Conservation (phyloP, 257 asterid species). For the Solanum dulcamara region DNA sequence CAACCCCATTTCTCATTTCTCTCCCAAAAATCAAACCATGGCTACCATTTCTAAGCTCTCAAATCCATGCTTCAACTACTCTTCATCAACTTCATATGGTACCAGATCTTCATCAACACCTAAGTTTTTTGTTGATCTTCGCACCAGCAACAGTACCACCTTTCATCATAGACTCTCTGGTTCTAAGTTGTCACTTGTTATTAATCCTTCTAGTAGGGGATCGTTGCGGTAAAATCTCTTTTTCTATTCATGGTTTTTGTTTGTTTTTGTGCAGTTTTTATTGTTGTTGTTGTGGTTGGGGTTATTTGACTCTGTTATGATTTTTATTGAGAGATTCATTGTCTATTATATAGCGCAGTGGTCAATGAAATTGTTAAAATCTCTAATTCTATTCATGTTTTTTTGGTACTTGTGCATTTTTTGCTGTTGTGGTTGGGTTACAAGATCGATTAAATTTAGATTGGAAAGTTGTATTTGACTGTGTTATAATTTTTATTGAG, state of each 20-base stretch:
- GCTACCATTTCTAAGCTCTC: constrained; percentile 68
- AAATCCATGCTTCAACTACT: constrained; percentile 1
- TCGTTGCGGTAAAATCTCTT: constrained; percentile 34
- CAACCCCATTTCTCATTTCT: not conserved
- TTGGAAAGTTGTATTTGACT: no score
- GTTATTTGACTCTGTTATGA: no score
- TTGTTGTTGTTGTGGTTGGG: not conserved
- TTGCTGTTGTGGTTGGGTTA: no score
- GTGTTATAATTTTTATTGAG: no score
- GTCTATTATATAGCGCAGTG: no score
- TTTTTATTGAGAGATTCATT: no score
- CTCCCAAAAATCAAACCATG: constrained; percentile 15
- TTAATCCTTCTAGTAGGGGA: constrained; percentile 10
- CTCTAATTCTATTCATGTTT: no score
- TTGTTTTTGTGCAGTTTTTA: not conserved
- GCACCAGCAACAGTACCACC: constrained; percentile 6
- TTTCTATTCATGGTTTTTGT: not conserved
- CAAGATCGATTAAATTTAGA: no score
- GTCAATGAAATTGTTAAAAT: no score
- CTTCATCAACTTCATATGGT: not conserved
- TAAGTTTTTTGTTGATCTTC: constrained; percentile 32
- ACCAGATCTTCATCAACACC: constrained; percentile 32
- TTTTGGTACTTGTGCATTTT: no score
- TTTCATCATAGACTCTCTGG: constrained; percentile 13
- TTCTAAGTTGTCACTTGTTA: constrained; percentile 25